phyloP scores from a whole-genome alignment of 768 basidiomycete genomes.

The Coprinellus micaceus region DNA sequence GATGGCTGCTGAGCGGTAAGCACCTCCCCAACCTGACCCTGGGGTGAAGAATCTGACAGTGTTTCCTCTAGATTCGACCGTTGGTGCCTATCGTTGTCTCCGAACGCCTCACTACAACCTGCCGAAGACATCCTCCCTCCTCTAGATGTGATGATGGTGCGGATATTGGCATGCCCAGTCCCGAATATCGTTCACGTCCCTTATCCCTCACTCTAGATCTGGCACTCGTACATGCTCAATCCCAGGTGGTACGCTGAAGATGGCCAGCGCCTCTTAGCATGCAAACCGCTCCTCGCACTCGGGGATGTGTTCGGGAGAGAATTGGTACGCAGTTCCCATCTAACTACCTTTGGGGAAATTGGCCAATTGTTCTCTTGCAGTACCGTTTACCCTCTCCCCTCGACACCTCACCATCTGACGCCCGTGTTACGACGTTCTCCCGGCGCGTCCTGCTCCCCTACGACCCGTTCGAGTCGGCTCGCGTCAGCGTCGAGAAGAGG shows the following conservation, averaged over 20 bases:
- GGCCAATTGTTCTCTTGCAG: not conserved
- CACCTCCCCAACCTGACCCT: not conserved
- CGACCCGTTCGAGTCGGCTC: not conserved
- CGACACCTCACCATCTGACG: not conserved
- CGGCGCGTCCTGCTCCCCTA: not conserved
- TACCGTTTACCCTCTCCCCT: not conserved
- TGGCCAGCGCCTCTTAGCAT: conserved; percentile 17
- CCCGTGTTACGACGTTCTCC: not conserved
- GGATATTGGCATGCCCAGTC: not conserved
- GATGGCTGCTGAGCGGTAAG: conserved; percentile 34
- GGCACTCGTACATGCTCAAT: conserved; percentile 37
- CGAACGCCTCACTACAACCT: conserved; percentile 8
- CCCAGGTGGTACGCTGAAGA: conserved; percentile 35
- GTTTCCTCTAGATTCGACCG: conserved; percentile 25
- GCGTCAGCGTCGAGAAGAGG: not conserved
- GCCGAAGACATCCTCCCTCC: conserved; percentile 28
- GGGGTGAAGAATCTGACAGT: not conserved
- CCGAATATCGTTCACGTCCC: not conserved
- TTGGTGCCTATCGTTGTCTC: conserved; percentile 19
- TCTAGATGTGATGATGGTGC: conserved; percentile 35
- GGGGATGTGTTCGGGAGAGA: conserved; percentile 17
- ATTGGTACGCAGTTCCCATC: conserved; percentile 14
- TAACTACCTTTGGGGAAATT: not conserved
- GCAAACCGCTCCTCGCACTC: conserved; percentile 19
- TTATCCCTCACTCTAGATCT: conserved; percentile 22